phyloP scores from a whole-genome alignment of 495 filamentous ascomycete species.

The Melanomma pulvis-pyrius region DNA sequence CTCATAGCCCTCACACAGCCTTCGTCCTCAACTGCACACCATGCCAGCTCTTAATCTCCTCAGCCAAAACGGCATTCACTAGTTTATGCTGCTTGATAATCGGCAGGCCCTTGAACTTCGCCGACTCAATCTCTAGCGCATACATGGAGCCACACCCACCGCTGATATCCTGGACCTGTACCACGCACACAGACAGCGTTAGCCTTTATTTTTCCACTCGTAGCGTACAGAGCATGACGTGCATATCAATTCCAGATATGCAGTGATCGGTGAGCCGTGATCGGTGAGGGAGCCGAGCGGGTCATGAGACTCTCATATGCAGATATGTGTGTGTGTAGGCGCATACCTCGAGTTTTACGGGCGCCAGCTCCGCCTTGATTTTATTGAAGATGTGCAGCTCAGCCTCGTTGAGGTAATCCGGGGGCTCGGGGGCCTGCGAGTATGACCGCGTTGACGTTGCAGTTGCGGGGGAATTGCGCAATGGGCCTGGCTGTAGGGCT shows the following conservation, averaged over 20 bases:
- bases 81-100: conserved; percentile 74
- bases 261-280: background rate
- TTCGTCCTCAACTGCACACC: conserved; percentile 70
- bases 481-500: conserved; percentile 3
- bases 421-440: conserved; percentile 40
- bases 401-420: conserved; percentile 53
- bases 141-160: conserved; percentile 82
- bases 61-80: conserved; percentile 67
- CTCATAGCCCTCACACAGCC: conserved; percentile 8
- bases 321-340: conserved; percentile 4
- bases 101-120: conserved; percentile 64
- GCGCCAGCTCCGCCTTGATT: conserved; percentile 49
- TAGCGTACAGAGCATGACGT: background rate
- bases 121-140: conserved; percentile 67
- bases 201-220: background rate
- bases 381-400: conserved; percentile 55
- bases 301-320: background rate
- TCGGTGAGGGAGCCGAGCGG: background rate
- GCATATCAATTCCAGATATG: background rate
- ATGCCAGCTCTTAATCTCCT: conserved; percentile 75
- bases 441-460: background rate
- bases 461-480: conserved; percentile 8
- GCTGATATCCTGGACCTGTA: conserved; percentile 71
- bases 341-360: conserved; percentile 51
- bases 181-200: background rate